phyloP scores from a whole-genome alignment of 257 asterid species.

The Ophiorrhiza pumila region DNA sequence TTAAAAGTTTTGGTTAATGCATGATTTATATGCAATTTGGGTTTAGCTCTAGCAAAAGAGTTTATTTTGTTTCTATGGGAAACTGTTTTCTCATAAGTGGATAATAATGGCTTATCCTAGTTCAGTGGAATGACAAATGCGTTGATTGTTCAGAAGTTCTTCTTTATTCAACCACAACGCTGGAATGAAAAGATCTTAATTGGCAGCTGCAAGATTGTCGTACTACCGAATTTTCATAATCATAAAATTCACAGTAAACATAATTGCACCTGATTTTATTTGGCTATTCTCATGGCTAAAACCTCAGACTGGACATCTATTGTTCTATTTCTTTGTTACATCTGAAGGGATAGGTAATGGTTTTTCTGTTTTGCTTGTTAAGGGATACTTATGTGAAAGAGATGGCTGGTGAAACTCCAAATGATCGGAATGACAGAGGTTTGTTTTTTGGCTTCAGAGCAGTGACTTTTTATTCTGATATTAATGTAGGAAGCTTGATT shows the following conservation, averaged over 20 bases:
- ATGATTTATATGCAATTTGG: neutral
- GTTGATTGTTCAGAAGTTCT: neutral
- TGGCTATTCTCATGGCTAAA: neutral
- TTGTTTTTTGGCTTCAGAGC: conserved; percentile 22
- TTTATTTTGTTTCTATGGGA: neutral
- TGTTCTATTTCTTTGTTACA: neutral
- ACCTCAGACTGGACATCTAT: neutral
- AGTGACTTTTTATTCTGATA: neutral
- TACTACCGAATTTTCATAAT: neutral
- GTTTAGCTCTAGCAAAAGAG: neutral
- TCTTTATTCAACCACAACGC: neutral
- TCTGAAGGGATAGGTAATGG: neutral
- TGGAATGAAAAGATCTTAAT: neutral
- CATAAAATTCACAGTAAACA: neutral
- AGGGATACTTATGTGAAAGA: conserved; percentile 92
- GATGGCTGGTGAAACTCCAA: conserved; percentile 81
- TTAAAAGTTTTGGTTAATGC: neutral
- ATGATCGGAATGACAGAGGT: conserved; percentile 98
- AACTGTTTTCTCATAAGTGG: too few relatives aligned
- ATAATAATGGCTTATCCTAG: neutral
- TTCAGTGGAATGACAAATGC: neutral
- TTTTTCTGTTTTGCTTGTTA: conserved; percentile 19
- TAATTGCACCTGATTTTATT: neutral
- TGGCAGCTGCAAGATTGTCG: neutral
- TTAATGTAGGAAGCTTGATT: neutral